Conservation (phyloP, 768 basidiomycete genomes). For the Boletus subparvulus region DNA sequence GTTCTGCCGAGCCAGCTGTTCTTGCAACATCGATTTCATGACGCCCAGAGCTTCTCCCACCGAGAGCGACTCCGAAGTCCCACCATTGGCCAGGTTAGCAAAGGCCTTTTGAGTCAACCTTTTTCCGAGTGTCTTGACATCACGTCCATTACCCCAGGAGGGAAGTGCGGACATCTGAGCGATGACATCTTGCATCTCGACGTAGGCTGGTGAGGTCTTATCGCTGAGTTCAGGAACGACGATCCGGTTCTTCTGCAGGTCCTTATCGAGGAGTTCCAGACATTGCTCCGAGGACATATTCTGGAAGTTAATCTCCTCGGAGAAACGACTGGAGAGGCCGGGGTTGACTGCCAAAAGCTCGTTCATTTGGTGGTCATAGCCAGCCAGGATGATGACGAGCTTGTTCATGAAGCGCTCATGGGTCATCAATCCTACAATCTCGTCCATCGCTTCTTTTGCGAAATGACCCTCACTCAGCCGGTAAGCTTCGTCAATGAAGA, state of each 20-base stretch:
- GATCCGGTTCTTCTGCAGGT: constrained; percentile 46
- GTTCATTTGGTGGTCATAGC: constrained; percentile 71
- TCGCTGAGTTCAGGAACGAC: constrained; percentile 35
- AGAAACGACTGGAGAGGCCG: constrained; percentile 70
- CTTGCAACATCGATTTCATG: constrained; percentile 21
- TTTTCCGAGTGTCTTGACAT: constrained; percentile 55
- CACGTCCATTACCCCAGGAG: constrained; percentile 71
- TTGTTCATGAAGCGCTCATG: constrained; percentile 57
- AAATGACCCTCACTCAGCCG: constrained; percentile 61
- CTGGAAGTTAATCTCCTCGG: constrained; percentile 56
- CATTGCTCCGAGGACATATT: constrained; percentile 56
- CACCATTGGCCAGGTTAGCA: constrained; percentile 20
- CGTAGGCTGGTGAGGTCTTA: neutral
- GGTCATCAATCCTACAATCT: constrained; percentile 66
- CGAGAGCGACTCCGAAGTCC: constrained; percentile 24
- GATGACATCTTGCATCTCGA: constrained; percentile 41
- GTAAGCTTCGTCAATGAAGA: constrained; percentile 77
- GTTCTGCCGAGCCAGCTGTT: constrained; percentile 22
- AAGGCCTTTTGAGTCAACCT: constrained; percentile 46
- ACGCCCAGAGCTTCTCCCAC: constrained; percentile 32
- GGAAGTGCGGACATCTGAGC: constrained; percentile 43
- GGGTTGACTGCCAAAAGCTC: constrained; percentile 55
- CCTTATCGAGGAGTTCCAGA: constrained; percentile 48
- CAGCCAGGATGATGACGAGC: constrained; percentile 67
- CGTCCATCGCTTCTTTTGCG: constrained; percentile 73